phyloP scores from a whole-genome alignment of 805 yeast species.

The Saccharomycopsis lassenensis region DNA sequence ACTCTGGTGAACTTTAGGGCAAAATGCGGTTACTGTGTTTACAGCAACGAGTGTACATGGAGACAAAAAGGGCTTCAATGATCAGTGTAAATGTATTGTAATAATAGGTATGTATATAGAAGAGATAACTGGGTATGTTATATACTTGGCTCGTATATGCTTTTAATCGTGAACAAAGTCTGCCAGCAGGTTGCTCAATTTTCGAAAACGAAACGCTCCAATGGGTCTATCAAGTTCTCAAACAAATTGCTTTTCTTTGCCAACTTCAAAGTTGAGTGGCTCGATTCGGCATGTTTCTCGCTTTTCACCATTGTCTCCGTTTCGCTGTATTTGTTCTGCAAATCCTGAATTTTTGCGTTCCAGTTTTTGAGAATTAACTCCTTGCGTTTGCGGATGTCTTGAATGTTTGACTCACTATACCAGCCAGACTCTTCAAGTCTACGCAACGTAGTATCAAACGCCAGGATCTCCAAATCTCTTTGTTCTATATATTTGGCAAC shows the following conservation, averaged over 20 bases:
- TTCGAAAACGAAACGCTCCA: not conserved
- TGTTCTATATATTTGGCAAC: constrained; percentile 7
- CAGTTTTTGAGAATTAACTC: constrained; percentile 6
- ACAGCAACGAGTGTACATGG: constrained; percentile 28
- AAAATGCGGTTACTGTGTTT: constrained; percentile 48
- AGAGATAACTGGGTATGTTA: not conserved
- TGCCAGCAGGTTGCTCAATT: not conserved
- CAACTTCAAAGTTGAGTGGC: constrained; percentile 18
- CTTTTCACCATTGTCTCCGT: not conserved
- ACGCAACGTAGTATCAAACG: constrained; percentile 12
- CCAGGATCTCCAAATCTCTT: constrained; percentile 14
- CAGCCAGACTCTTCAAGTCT: constrained; percentile 17
- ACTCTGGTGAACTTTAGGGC: constrained; percentile 26
- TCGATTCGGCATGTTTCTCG: constrained; percentile 11
- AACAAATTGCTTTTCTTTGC: no score
- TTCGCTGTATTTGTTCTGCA: constrained; percentile 9
- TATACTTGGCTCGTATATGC: not conserved
- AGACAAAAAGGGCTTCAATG: not conserved
- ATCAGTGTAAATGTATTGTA: not conserved
- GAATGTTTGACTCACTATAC: constrained; percentile 16
- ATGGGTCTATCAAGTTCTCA: not conserved
- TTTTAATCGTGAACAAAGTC: not conserved
- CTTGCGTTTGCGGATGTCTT: constrained; percentile 12
- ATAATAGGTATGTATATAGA: not conserved
- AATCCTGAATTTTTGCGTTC: constrained; percentile 5